These are phyloP conservation scores for Delphinella strobiligena DNA, from an alignment of 2,329 filamentous ascomycete species.

Conservation along the genomic window DNA sequence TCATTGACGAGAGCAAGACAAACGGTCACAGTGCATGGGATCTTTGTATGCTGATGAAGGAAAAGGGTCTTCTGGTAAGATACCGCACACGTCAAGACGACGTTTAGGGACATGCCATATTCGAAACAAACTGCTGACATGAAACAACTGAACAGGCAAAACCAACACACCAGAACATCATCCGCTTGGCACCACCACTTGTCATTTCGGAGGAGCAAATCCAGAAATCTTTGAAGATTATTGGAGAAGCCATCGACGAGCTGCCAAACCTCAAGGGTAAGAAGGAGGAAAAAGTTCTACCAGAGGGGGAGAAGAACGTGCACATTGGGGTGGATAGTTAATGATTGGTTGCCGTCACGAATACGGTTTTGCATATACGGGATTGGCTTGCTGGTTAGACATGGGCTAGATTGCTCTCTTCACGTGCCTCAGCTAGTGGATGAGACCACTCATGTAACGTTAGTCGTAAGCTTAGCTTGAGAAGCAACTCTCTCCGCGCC, in stretches of 20 bases:
- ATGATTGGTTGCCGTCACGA: too few relatives aligned
- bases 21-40: slow-evolving; percentile 89
- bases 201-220: slow-evolving; percentile 89
- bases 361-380: too few relatives aligned
- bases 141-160: slow-evolving; percentile 55
- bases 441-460: too few relatives aligned
- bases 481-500: too few relatives aligned
- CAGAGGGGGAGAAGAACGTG: slow-evolving; percentile 48
- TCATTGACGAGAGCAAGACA: slow-evolving; percentile 83
- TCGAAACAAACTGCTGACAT: slow-evolving; percentile 47
- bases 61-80: slow-evolving; percentile 76
- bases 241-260: slow-evolving; percentile 69
- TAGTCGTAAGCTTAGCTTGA: too few relatives aligned
- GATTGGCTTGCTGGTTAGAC: too few relatives aligned
- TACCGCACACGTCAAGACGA: slow-evolving; percentile 21
- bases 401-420: too few relatives aligned
- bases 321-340: slow-evolving; percentile 48
- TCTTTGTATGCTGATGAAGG: slow-evolving; percentile 87
- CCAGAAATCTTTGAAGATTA: slow-evolving; percentile 62
- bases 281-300: slow-evolving; percentile 44
- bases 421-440: too few relatives aligned
- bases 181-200: slow-evolving; percentile 88
- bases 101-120: slow-evolving; percentile 89
- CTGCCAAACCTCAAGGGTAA: slow-evolving; percentile 56
- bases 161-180: slow-evolving; percentile 97